phyloP scores from a whole-genome alignment of 2,329 filamentous ascomycete genomes.

The Emericellopsis atlantica region DNA sequence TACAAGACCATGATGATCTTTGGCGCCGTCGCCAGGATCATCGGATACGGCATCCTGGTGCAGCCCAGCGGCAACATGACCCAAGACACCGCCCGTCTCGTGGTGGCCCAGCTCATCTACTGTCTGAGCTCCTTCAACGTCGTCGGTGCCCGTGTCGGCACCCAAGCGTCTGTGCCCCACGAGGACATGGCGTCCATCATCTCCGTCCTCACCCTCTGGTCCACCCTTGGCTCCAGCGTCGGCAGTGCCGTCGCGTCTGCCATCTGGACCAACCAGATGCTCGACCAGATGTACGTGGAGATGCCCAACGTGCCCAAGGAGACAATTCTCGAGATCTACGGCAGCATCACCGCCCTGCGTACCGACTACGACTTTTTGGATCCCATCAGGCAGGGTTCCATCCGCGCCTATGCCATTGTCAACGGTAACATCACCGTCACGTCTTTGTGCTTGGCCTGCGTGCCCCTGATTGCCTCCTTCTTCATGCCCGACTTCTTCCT shows the following conservation, averaged over 20 bases:
- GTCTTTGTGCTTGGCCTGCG: slow-evolving; percentile 14
- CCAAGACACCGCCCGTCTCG: slow-evolving; percentile 18
- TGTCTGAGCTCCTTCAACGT: slow-evolving; percentile 23
- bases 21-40: slow-evolving; percentile 18
- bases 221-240: slow-evolving; percentile 21
- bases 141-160: slow-evolving; percentile 24
- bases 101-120: slow-evolving; percentile 21
- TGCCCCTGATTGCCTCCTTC: slow-evolving; percentile 20
- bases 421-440: slow-evolving; percentile 22
- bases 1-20: slow-evolving; percentile 28
- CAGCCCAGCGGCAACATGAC: slow-evolving; percentile 14
- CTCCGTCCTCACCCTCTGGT: slow-evolving; percentile 23
- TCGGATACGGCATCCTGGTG: slow-evolving; percentile 23
- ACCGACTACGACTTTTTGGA: slow-evolving; percentile 16
- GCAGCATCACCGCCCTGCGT: slow-evolving; percentile 19
- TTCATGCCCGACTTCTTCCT: slow-evolving; percentile 28
- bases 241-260: slow-evolving; percentile 23
- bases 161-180: slow-evolving; percentile 27
- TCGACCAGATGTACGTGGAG: slow-evolving; percentile 16
- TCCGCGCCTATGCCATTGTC: slow-evolving; percentile 20
- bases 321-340: slow-evolving; percentile 17
- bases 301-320: slow-evolving; percentile 11
- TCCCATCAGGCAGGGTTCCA: slow-evolving; percentile 20
- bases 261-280: slow-evolving; percentile 26
- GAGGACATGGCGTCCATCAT: slow-evolving; percentile 26